A percentile compares a stretch with the other conserved stretches of the same genome.
Evolutionary conservation across 352 stramenopile genomes (phyloP).

Genomic region (Phytophthora europaea): DNA sequence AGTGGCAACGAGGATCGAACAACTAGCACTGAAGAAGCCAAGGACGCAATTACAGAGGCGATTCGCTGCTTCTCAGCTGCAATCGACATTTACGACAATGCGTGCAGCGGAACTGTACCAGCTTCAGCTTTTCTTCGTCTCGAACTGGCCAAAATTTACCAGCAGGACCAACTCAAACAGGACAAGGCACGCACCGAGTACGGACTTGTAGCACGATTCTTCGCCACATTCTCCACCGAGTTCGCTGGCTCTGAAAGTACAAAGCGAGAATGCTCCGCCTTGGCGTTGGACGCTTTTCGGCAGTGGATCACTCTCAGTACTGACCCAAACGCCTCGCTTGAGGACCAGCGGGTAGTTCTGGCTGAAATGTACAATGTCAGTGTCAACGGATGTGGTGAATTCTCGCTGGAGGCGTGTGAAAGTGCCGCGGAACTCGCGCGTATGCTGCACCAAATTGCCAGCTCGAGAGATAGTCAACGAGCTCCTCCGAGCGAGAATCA

Average conservation of each 20-base stretch:
- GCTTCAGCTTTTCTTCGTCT: slow-evolving; percentile 68
- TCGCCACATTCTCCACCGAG: slow-evolving; percentile 65
- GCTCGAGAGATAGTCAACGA: slow-evolving; percentile 18
- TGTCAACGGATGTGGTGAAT: slow-evolving; percentile 69
- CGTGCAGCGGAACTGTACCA: slow-evolving; percentile 66
- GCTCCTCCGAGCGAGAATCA: slow-evolving; percentile 15
- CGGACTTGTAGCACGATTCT: slow-evolving; percentile 60
- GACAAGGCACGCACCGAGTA: slow-evolving; percentile 35
- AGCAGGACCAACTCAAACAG: slow-evolving; percentile 36
- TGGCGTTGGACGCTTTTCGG: slow-evolving; percentile 70
- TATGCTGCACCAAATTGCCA: slow-evolving; percentile 47
- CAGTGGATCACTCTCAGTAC: slow-evolving; percentile 47
- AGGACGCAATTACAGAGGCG: slow-evolving; percentile 47
- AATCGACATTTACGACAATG: slow-evolving; percentile 62
- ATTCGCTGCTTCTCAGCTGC: slow-evolving; percentile 58
- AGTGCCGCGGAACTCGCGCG: slow-evolving; percentile 47
- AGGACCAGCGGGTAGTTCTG: slow-evolving; percentile 51
- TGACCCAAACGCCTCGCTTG: slow-evolving; percentile 26
- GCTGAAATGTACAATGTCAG: slow-evolving; percentile 53
- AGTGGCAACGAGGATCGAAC: slow-evolving; percentile 15
- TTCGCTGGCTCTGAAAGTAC: slow-evolving; percentile 64
- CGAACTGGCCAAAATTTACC: slow-evolving; percentile 67
- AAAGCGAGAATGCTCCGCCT: slow-evolving; percentile 62
- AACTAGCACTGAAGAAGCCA: slow-evolving; percentile 14
- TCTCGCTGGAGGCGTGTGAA: slow-evolving; percentile 67